Base-by-base conservation (phyloP, 768 basidiomycete genomes). In the Pisolithus tinctorius region DNA sequence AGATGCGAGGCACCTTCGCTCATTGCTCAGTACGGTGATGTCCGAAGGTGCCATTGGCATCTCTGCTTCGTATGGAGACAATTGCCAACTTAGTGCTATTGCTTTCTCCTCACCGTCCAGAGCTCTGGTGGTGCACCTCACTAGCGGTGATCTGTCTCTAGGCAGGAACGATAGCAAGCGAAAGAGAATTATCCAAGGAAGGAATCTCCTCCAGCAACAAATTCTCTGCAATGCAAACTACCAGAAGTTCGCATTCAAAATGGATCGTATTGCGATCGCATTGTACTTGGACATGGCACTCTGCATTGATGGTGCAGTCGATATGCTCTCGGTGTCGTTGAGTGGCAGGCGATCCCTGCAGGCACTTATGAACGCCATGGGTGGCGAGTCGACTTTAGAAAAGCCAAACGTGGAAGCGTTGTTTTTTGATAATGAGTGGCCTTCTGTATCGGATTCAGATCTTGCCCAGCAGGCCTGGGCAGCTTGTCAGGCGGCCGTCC, bases 251-350 rank as follows among this genome's bases (percentile, higher is more conserved):
- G 70, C 72, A 0, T 76, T 81, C 43, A 60, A 63, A 31, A 76
- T 78, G 77, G 79, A 80, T 54, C 67, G 64, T 31, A 56, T 81
- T 0, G 67, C 71, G 0, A 53, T 69, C 4, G 63, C 75, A 2
- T 55, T 82, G 14, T 68, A 64, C 57, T 43, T 60, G 11, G 79
- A 81, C 50, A 44, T 70, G 6, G 64, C 60, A 0, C 48, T 76
- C 9, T 60, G 59, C 9, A 67, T 78, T 9, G 49, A 46, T 10
- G 51, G 50, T 14, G 77, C 63, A 1, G 68, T 76, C 26, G 76
- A 81, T 44, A 53, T 79, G 44, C 54, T 76, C 8, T 77, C 77
- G 0, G 45, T 66, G 1, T 43, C 59, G 10, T 52, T 16, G 3
- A 38, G 23, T 20, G 31, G 52, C 34, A 71, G 74, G 25, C 55